These are phyloP conservation scores for Metarhizium brunneum DNA, from an alignment of 2,329 filamentous ascomycete genomes.

Conservation along the genomic window DNA sequence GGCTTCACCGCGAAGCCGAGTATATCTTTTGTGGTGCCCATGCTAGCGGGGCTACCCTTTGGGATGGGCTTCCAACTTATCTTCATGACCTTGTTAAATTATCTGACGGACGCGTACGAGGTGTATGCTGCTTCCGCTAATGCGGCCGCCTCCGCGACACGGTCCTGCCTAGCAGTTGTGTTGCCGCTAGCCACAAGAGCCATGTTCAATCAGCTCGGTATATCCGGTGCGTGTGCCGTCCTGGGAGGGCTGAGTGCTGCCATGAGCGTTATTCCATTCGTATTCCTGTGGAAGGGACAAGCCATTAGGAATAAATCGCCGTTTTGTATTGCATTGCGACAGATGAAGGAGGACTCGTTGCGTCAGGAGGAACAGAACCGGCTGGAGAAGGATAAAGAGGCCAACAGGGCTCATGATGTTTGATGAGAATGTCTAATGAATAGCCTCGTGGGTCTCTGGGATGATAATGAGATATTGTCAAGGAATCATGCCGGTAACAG, in stretches of 20 bases:
- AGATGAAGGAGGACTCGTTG: slow-evolving; percentile 38
- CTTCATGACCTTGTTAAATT: slow-evolving; percentile 56
- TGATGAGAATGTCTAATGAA: not conserved
- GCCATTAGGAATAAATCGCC: slow-evolving; percentile 45
- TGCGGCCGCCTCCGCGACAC: slow-evolving; percentile 77
- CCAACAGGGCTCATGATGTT: not conserved
- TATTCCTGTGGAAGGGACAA: slow-evolving; percentile 46
- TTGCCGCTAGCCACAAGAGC: slow-evolving; percentile 45
- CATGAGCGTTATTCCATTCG: slow-evolving; percentile 41
- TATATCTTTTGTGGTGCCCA: slow-evolving; percentile 45
- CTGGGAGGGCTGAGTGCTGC: slow-evolving; percentile 39
- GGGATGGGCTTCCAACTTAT: slow-evolving; percentile 53
- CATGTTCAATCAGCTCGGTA: slow-evolving; percentile 39
- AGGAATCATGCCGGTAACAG: too few relatives aligned
- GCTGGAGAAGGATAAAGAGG: slow-evolving; percentile 12
- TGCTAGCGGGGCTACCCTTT: slow-evolving; percentile 52
- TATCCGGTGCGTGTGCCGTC: slow-evolving; percentile 42
- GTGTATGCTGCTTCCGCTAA: slow-evolving; percentile 64
- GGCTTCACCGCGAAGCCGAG: slow-evolving; percentile 44
- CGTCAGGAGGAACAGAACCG: slow-evolving; percentile 26
- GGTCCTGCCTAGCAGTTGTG: slow-evolving; percentile 83
- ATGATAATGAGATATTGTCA: not conserved
- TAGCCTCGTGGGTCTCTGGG: not conserved
- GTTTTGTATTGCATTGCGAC: slow-evolving; percentile 52
- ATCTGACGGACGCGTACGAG: slow-evolving; percentile 59